Base-by-base conservation (phyloP, 2,329 filamentous ascomycete genomes). In the Botrytis tulipae region DNA sequence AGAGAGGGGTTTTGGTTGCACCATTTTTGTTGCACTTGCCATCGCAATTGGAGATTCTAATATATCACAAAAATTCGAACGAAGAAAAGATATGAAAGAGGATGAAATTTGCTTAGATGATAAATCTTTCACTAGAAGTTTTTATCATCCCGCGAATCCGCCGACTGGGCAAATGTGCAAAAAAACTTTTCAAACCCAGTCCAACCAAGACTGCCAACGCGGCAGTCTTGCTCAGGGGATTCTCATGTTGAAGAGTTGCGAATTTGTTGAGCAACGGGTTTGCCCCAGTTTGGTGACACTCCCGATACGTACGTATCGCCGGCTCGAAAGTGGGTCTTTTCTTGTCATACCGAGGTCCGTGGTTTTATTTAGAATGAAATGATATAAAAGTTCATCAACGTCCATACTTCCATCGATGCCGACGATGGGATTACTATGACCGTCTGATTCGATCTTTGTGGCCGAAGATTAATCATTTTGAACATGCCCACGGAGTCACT, bases 1-100 rank as follows among this genome's bases (percentile, higher is more conserved):
- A 32, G 77, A 75, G 20, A 79, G 74, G 9, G 78, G 78, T 65
- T 78, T 79, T 65, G 54, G 10, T 25, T 66, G 62, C 0, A 46
- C 29, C 62, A 48, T 66, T 14, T 66, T 66, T 44, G 22, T 66
- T 66, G 29, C 62, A 66, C 62, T 66, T 48, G 62, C 29, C 12
- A 48, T 48, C 22, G 42, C 29, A 35, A 14, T 25, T 48, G 22
- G 2, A 20, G 16, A 5, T 10, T 16, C 16, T n/a, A 12, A 25
- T 48, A 25, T 16, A 44, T 4, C 32, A 42, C 8, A 22, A 14
- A 66, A 6, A 25, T 48, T 14, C 18, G 25, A 42, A n/a, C n/a
- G 8, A 12, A 35, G 20, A 35, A 42, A n/a, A 51, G 8, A 37
- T 20, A 66, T 16, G 14, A 37, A n/a, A 37, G 37, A 37, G 5